phyloP scores from a whole-genome alignment of 805 yeast species.

The Pichia californica region DNA sequence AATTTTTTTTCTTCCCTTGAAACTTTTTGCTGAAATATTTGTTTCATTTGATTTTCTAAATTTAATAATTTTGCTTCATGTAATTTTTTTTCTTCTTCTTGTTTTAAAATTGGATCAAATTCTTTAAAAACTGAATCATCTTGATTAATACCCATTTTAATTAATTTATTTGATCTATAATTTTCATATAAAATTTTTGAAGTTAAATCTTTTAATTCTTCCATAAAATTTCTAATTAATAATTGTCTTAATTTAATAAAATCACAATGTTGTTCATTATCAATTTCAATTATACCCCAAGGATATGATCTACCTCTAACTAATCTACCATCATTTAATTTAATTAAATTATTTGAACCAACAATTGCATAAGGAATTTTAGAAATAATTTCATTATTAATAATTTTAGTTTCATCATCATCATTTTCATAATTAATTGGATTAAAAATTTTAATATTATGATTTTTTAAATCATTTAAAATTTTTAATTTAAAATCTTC shows the following conservation, averaged over 20 bases:
- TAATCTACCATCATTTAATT: conserved; percentile 62
- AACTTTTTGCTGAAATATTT: conserved; percentile 93
- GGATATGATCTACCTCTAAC: conserved; percentile 94
- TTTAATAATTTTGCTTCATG: conserved; percentile 92
- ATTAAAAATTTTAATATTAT: conserved; percentile 66
- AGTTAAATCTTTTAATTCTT: conserved; percentile 88
- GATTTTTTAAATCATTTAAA: conserved; percentile 65
- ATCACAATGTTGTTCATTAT: conserved; percentile 89
- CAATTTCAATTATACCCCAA: conserved; percentile 96
- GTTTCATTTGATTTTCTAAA: conserved; percentile 95
- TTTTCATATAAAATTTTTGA: conserved; percentile 71
- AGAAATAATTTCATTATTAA: conserved; percentile 59
- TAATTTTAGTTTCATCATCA: conserved; percentile 72
- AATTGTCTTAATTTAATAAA: conserved; percentile 84
- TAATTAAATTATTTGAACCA: conserved; percentile 75
- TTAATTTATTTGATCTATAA: conserved; percentile 80
- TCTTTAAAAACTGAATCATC: conserved; percentile 91
- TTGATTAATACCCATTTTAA: conserved; percentile 80
- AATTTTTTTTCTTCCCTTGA: conserved; percentile 94
- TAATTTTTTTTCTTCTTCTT: conserved; percentile 86
- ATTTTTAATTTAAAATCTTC: conserved; percentile 68
- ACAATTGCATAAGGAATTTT: conserved; percentile 90
- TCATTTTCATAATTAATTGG: conserved; percentile 71
- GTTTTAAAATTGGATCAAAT: conserved; percentile 86
- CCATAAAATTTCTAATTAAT: conserved; percentile 83